phyloP scores from a whole-genome alignment of 805 yeast genomes.

The Zygoascus biomembranicola region DNA sequence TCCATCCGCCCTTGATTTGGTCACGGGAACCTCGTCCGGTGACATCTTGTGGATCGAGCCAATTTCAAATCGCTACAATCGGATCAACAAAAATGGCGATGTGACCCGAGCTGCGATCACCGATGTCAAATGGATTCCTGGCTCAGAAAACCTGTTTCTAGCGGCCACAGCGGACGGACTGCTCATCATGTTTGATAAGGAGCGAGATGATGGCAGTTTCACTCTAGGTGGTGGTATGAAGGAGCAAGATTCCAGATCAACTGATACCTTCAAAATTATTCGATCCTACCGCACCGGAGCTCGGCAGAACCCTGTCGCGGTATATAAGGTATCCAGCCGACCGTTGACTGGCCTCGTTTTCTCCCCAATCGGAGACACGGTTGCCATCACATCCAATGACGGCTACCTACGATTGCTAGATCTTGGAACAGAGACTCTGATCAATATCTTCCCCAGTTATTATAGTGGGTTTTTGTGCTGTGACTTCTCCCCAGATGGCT shows the following conservation, averaged over 20 bases:
- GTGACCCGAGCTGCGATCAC: constrained; percentile 36
- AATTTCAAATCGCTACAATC: constrained; percentile 37
- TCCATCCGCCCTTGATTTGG: constrained; percentile 36
- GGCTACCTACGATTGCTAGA: constrained; percentile 56
- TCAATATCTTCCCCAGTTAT: constrained; percentile 54
- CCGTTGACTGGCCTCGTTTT: constrained; percentile 44
- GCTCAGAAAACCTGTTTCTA: constrained; percentile 36
- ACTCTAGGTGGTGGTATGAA: constrained; percentile 8
- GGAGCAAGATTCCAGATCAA: constrained; percentile 15
- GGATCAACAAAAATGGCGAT: constrained; percentile 45
- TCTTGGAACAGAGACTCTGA: constrained; percentile 33
- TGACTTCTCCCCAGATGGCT: constrained; percentile 49
- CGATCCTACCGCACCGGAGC: constrained; percentile 5
- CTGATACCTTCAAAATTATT: constrained; percentile 16
- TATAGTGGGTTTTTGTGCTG: constrained; percentile 55
- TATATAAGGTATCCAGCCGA: constrained; percentile 51
- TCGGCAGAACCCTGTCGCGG: constrained; percentile 45
- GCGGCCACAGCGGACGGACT: constrained; percentile 62
- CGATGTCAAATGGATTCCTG: constrained; percentile 41
- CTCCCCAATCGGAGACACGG: constrained; percentile 31
- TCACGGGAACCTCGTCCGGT: constrained; percentile 60
- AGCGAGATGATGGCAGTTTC: constrained; percentile 36
- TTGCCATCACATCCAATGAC: constrained; percentile 44
- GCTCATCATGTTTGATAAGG: constrained; percentile 43
- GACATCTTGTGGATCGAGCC: constrained; percentile 57